These are phyloP conservation scores for Chlamydomonas sp. DNA, from an alignment of 139 green algal species.

Conservation along the genomic window DNA sequence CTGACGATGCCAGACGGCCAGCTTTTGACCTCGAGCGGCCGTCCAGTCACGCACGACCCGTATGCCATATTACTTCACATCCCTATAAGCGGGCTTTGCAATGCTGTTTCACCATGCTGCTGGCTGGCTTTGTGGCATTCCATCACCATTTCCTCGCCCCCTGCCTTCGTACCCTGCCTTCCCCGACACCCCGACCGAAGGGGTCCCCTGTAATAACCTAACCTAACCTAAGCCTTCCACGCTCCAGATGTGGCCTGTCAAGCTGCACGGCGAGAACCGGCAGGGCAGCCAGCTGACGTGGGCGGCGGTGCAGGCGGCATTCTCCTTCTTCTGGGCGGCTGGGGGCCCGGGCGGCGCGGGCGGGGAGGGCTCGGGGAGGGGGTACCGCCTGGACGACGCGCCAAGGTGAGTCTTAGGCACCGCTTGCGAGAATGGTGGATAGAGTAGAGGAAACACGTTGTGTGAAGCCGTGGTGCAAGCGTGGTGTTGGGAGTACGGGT, in stretches of 20 bases:
- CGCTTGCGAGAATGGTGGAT: no score
- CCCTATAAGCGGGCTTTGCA: no score
- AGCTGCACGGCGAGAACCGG: constrained; percentile 37
- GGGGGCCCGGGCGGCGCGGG: not conserved
- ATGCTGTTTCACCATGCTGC: not conserved
- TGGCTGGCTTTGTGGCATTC: not conserved
- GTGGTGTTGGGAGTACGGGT: no score
- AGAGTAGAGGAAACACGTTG: no score
- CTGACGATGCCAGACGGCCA: not conserved
- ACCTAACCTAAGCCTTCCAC: constrained; percentile 7
- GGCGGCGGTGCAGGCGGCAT: constrained; percentile 51
- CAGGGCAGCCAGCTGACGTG: constrained; percentile 24
- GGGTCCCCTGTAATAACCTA: not conserved
- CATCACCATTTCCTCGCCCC: not conserved
- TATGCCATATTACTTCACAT: no score
- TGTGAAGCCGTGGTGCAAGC: no score
- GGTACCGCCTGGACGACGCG: constrained; percentile 20
- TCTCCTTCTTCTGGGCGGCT: constrained; percentile 47
- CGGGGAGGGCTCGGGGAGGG: not conserved
- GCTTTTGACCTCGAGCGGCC: not conserved
- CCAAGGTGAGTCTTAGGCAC: not conserved
- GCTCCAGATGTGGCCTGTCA: constrained; percentile 25
- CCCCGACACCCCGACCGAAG: not conserved
- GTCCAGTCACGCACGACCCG: no score
- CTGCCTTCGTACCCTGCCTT: not conserved